phyloP scores from a whole-genome alignment of 2,329 filamentous ascomycete species.

The Alternaria sp. region DNA sequence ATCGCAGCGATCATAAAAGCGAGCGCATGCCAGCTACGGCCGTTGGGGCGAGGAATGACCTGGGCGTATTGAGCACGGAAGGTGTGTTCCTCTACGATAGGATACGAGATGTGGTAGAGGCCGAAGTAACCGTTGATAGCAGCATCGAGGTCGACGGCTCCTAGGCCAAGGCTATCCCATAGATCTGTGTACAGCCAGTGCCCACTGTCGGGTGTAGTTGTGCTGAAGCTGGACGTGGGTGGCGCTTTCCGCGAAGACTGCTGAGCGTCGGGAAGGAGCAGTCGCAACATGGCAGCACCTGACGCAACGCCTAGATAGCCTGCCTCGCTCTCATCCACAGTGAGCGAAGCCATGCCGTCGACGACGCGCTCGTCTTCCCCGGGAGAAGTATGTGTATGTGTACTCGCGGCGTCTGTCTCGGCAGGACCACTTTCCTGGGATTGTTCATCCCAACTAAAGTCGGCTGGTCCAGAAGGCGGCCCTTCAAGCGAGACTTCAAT shows the following conservation, averaged over 20 bases:
- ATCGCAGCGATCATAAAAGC: not conserved
- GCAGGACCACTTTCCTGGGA: not conserved
- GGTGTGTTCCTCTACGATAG: conserved; percentile 56
- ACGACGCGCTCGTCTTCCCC: not conserved
- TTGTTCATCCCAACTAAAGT: conserved; percentile 6
- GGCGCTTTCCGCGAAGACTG: conserved; percentile 1
- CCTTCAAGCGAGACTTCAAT: conserved; percentile 4
- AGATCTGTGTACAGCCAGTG: not conserved
- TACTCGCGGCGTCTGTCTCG: not conserved
- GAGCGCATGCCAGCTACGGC: conserved; percentile 36
- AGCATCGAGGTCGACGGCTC: not conserved
- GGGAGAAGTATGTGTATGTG: not conserved
- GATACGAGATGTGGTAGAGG: conserved; percentile 56
- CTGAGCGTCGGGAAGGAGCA: conserved; percentile 8
- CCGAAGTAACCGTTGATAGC: conserved; percentile 54
- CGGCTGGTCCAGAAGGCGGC: conserved; percentile 1
- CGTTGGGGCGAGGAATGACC: conserved; percentile 41
- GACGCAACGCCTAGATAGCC: conserved; percentile 57
- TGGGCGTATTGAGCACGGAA: conserved; percentile 57
- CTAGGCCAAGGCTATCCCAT: not conserved
- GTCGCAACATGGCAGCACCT: conserved; percentile 53
- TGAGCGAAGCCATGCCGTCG: not conserved
- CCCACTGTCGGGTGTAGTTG: not conserved
- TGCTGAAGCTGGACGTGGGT: not conserved
- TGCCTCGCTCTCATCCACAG: conserved; percentile 36